Percentiles rank a stretch among this genome's conserved stretches.
Evolutionary conservation across 129 eudicot genomes (phyloP).

Genomic region (Lactuca saligna): DNA sequence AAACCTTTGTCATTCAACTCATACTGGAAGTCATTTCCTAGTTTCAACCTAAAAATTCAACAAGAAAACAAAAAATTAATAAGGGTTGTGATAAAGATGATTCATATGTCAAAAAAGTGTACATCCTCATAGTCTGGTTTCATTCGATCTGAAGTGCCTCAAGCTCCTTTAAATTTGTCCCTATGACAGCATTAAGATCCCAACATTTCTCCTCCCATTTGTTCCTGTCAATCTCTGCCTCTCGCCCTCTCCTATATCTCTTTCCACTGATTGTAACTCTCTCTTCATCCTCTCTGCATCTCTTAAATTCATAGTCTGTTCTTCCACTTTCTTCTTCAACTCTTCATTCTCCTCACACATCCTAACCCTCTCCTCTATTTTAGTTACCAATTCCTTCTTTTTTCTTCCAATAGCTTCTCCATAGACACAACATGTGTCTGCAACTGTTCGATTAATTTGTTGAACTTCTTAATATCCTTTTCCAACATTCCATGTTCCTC

Average conservation of each 20-base stretch:
- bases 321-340: too few species aligned
- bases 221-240: slow-evolving; percentile 64
- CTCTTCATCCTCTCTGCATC: slow-evolving; percentile 94
- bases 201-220: slow-evolving; percentile 86
- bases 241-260: slow-evolving; percentile 69
- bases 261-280: slow-evolving; percentile 78
- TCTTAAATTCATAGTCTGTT: slow-evolving; percentile 66
- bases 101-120: neutral
- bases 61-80: neutral
- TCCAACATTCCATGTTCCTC: too few species aligned
- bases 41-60: slow-evolving; percentile 58
- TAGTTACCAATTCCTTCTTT: too few species aligned
- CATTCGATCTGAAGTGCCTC: slow-evolving; percentile 62
- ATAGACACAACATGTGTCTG: too few species aligned
- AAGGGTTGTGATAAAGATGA: neutral
- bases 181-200: slow-evolving; percentile 52
- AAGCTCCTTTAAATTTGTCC: slow-evolving; percentile 74
- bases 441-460: too few species aligned
- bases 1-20: slow-evolving; percentile 66
- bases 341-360: too few species aligned
- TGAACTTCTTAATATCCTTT: too few species aligned
- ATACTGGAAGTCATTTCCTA: slow-evolving; percentile 69
- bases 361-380: too few species aligned
- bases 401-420: too few species aligned
- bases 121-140: slow-evolving; percentile 79